Base-by-base conservation (phyloP, 257 asterid species). In the Leptodermis oblonga region DNA sequence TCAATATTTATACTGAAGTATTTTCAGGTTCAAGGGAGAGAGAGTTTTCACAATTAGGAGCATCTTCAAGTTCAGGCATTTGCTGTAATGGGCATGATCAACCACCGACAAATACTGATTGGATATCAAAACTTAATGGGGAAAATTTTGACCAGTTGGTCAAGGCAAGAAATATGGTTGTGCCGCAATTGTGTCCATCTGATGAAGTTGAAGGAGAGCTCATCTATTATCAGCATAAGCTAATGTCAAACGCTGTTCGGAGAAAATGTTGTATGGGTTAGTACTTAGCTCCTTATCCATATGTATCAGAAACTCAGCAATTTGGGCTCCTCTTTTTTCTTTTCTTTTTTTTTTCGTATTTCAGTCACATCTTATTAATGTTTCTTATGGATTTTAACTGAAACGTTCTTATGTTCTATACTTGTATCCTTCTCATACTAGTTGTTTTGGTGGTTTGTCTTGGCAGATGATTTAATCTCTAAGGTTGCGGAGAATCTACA, bases 181-280 rank as follows among this genome's bases (percentile, higher is more conserved):
- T 87, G 62, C 78, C 84, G 61, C 80, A 86, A 66, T 73, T 85
- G 62, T 89, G 97, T 75, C 96, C 97, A n/a, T 79, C 69, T 59
- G 96, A 91, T 84, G 99, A 89, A 78, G 91, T 94, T 68, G 99
- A 91, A 82, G 97, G 97, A 70, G 97, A 89, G 76, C 96, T 94
- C 69, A 53, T 91, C 51, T 94, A 83, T 79, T 79, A 81, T 75
- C 99, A 94, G 79, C 88, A 85, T 34, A 82, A 74, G 53, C 92
- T 94, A 65, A 75, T 89, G 68, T 26, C 69, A 49, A 86, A 80
- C 71, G 94, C 90, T 59, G 76, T 65, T 76, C 64, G 70, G 23
- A 86, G 88, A 74, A 89, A 83, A 75, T 70, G 59, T 70, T 70
- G 79, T 70, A 77, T 87, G 78, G 97, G 99, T 93, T 77, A 79